Evolutionary conservation across 805 yeast species (phyloP).

Genomic region (Sugiyamaella marilandica): DNA sequence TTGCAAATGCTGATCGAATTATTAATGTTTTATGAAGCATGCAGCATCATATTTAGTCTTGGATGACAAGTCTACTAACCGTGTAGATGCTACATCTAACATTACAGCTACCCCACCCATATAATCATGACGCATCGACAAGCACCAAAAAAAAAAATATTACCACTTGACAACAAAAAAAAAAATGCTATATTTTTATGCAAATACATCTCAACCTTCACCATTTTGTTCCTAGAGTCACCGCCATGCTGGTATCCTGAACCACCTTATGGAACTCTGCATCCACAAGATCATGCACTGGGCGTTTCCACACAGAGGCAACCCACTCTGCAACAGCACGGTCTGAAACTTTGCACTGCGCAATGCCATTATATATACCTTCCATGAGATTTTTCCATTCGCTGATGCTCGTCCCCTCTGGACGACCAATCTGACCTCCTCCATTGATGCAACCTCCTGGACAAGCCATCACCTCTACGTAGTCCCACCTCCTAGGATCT

Average conservation of each 20-base stretch:
- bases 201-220: conserved; percentile 1
- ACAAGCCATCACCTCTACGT: conserved; percentile 96
- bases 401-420: conserved; percentile 26
- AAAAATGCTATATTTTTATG: neutral
- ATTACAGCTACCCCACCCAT: no score
- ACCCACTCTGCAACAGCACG: conserved; percentile 9
- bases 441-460: conserved; percentile 98
- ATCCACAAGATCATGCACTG: conserved; percentile 9
- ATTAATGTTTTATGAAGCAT: no score
- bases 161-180: no score
- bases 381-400: conserved; percentile 33
- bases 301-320: conserved; percentile 9
- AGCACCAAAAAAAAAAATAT: no score
- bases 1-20: no score
- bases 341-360: conserved; percentile 4
- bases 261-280: conserved; percentile 20
- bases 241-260: conserved; percentile 10
- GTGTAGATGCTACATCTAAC: no score
- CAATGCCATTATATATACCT: conserved; percentile 34
- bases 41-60: no score
- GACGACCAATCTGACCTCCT: conserved; percentile 75
- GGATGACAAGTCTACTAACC: no score
- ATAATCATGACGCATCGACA: no score
- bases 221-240: conserved; percentile 21
- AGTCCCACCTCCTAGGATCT: conserved; percentile 67